These are phyloP conservation scores for Phoma sp. DNA, from an alignment of 2,329 filamentous ascomycete genomes.

Conservation along the genomic window DNA sequence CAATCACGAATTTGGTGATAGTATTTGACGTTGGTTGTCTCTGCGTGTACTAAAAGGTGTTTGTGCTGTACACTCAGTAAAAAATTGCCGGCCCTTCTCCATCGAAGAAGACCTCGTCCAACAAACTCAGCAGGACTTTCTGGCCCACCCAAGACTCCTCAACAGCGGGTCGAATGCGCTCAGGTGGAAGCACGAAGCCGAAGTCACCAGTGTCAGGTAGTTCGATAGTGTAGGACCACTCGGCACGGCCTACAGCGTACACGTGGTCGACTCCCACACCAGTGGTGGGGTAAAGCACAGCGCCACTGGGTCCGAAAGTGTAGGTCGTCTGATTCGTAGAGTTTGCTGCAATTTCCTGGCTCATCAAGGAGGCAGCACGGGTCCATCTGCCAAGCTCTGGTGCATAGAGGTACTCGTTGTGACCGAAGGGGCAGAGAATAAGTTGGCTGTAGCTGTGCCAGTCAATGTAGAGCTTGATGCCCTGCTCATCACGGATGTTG, in stretches of 20 bases:
- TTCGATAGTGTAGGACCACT: conserved; percentile 56
- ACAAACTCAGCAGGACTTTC: conserved; percentile 28
- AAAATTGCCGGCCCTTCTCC: conserved; percentile 30
- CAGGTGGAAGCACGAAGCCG: conserved; percentile 57
- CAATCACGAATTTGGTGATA: neutral
- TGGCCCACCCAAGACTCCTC: conserved; percentile 54
- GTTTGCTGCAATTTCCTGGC: conserved; percentile 58
- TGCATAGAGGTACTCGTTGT: conserved; percentile 58
- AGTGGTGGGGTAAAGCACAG: conserved; percentile 64
- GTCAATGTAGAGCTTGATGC: conserved; percentile 67
- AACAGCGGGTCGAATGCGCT: conserved; percentile 54
- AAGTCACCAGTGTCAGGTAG: conserved; percentile 55
- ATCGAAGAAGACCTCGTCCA: conserved; percentile 40
- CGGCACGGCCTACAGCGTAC: conserved; percentile 49
- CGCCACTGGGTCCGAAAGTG: conserved; percentile 59
- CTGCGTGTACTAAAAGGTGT: neutral
- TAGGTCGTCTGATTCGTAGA: conserved; percentile 39
- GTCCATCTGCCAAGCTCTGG: conserved; percentile 58
- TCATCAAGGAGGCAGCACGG: conserved; percentile 55
- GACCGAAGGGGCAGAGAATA: conserved; percentile 65
- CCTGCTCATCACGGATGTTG: conserved; percentile 51
- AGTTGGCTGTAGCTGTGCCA: conserved; percentile 69
- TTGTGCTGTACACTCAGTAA: neutral
- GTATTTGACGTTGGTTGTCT: neutral
- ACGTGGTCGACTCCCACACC: conserved; percentile 54